A percentile compares a stretch with the other conserved stretches of the same genome.
phyloP scores from a whole-genome alignment of 495 filamentous ascomycete genomes.

The Collariella sp. region DNA sequence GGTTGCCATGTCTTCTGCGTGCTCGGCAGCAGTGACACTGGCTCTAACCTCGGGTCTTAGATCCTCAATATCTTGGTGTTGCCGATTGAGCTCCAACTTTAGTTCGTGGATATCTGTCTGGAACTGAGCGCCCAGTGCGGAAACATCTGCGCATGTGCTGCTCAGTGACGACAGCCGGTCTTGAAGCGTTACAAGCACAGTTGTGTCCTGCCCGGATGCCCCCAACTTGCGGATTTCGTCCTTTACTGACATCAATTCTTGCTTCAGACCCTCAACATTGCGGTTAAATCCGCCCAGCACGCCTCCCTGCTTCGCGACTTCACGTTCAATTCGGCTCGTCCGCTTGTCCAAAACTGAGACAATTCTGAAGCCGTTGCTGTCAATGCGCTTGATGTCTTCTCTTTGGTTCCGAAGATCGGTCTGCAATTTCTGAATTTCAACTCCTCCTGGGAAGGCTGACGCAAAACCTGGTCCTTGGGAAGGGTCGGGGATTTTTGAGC shows the following conservation, averaged over 20 bases:
- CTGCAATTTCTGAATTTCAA: slow-evolving; percentile 15
- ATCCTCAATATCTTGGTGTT: slow-evolving; percentile 4
- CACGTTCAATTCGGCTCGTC: slow-evolving; percentile 19
- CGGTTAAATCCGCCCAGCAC: slow-evolving; percentile 9
- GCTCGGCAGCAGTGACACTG: neutral
- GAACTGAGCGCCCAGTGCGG: neutral
- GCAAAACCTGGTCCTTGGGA: neutral
- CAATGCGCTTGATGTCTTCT: slow-evolving; percentile 28
- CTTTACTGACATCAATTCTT: slow-evolving; percentile 19
- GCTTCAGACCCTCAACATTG: slow-evolving; percentile 10
- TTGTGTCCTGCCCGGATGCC: slow-evolving; percentile 2
- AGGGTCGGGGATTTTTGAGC: neutral
- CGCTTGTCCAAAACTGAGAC: slow-evolving; percentile 27
- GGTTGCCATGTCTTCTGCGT: slow-evolving; percentile 12
- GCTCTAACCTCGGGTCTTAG: neutral
- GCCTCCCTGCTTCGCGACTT: slow-evolving; percentile 20
- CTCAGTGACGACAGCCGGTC: slow-evolving; percentile 6
- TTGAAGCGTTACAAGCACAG: slow-evolving; percentile 12
- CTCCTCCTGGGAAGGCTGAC: neutral
- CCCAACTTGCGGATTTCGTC: slow-evolving; percentile 15
- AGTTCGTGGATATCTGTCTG: neutral
- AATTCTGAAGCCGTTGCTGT: slow-evolving; percentile 26
- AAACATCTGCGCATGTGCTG: neutral
- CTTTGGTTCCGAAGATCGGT: slow-evolving; percentile 24
- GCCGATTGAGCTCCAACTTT: neutral